Evolutionary conservation across 148 eudicot species (phyloP).

Genomic region (Dianthus caryophyllus): DNA sequence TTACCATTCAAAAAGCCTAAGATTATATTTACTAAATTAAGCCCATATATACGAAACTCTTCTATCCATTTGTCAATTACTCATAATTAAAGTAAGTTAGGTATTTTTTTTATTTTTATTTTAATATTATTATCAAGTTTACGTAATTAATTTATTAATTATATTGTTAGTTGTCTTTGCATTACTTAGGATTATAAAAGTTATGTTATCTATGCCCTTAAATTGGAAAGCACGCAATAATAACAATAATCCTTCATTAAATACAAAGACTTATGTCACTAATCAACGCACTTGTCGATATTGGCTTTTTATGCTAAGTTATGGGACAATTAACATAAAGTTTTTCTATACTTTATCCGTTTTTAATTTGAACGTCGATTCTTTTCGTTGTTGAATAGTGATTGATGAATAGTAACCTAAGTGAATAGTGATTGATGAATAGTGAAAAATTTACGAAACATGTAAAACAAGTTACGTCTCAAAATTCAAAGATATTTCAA

Average conservation of each 20-base stretch:
- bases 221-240: slow-evolving; percentile 10
- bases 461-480: no score
- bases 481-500: no score
- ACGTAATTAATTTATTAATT: neutral
- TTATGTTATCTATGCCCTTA: neutral
- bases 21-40: neutral
- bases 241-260: slow-evolving; percentile 5
- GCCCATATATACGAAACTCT: neutral
- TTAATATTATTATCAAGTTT: no score
- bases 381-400: no score
- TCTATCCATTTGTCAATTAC: slow-evolving; percentile 7
- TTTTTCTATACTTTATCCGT: slow-evolving; percentile 2
- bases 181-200: neutral
- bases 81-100: neutral
- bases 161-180: neutral
- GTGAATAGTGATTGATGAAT: no score
- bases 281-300: slow-evolving; percentile 15
- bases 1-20: neutral
- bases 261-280: slow-evolving; percentile 4
- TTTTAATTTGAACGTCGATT: neutral
- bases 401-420: no score
- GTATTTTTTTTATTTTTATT: slow-evolving; percentile 9
- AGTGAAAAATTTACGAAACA: no score
- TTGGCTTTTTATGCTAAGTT: slow-evolving; percentile 8
- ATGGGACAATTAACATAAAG: slow-evolving; percentile 11